Evolutionary conservation across 805 yeast genomes (phyloP), one percentile per base, ranked within the genome.

Genomic region (Metschnikowia gelsemii): DNA sequence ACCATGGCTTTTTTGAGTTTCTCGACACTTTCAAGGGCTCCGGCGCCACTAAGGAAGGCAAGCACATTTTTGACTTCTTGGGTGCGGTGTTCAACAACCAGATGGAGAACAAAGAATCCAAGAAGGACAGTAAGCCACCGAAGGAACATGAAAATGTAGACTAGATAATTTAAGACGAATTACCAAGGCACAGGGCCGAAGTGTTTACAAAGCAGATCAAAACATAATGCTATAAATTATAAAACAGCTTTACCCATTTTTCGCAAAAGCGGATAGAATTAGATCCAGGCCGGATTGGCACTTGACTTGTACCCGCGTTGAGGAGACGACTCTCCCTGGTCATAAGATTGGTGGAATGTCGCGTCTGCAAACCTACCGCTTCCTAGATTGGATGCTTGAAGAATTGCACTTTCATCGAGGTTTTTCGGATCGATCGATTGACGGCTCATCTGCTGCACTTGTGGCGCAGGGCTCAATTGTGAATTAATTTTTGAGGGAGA

Each of bases 1-100:
- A 87, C 67, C 82, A 88, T 50, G 95, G 96, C 0, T 91, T 93
- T 59, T 93, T 87, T 63, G 85, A 86, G 32, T 91, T 87, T 60
- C 84, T 93, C 51, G 99, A 91, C 63, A 80, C 84, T 27, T 88
- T 84, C 61, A 64, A 56, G 45, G 75, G 77, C 20, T 47, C 55
- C 13, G 58, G 57, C 14, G 64, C 64, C 28, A 63, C 64, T 21
- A 59, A 56, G 35, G 51, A 54, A 22, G 56, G 56, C 11, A 80
- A 79, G 31, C 78, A 78, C 24, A 75, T 79, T 13, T 79, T 82
- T 53, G 82, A 79, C 54, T 84, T 79, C 57, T 57, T 76, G 47
- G 75, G 76, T 20, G 75, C 78, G 4, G 71, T 55, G 5, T 66
- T 62, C 43, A 62, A 49, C 47, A 52, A 52, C 32, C 50, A 47